Conservation (phyloP, 2,329 filamentous ascomycete species). For the Ramularia endophylla region DNA sequence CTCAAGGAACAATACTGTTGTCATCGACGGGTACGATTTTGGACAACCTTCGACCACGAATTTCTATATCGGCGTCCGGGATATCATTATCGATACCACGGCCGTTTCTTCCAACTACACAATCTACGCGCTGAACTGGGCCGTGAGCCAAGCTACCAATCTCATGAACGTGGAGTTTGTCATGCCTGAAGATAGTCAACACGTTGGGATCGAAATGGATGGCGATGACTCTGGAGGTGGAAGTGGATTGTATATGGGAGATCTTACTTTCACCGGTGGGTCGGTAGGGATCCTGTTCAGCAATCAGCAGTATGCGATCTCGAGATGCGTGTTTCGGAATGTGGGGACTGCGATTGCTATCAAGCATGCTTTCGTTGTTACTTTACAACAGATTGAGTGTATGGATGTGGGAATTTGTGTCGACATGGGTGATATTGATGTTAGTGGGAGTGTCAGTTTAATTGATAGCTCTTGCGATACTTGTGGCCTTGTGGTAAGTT, state of each 20-base stretch:
- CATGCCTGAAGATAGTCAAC: constrained; percentile 33
- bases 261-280: constrained; percentile 57
- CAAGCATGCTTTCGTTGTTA: constrained; percentile 21
- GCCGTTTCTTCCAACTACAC: constrained; percentile 10
- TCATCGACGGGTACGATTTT: constrained; percentile 21
- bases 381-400: constrained; percentile 20
- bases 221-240: constrained; percentile 21
- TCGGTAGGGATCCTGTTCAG: constrained; percentile 49
- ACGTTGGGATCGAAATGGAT: constrained; percentile 33
- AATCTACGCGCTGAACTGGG: constrained; percentile 25
- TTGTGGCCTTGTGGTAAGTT: constrained; percentile 11
- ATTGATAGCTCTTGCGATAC: constrained; percentile 19
- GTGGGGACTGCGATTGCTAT: constrained; percentile 18
- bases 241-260: constrained; percentile 33
- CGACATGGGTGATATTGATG: constrained; percentile 18
- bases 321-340: constrained; percentile 23
- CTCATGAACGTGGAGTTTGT: constrained; percentile 27
- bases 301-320: constrained; percentile 53
- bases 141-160: constrained; percentile 26
- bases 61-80: constrained; percentile 27
- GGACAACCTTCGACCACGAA: constrained; percentile 21
- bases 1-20: constrained; percentile 14
- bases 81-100: constrained; percentile 26
- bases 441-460: constrained; percentile 22
- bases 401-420: constrained; percentile 24